phyloP scores from a whole-genome alignment of 805 yeast genomes.

The Ogataea dorogensis region DNA sequence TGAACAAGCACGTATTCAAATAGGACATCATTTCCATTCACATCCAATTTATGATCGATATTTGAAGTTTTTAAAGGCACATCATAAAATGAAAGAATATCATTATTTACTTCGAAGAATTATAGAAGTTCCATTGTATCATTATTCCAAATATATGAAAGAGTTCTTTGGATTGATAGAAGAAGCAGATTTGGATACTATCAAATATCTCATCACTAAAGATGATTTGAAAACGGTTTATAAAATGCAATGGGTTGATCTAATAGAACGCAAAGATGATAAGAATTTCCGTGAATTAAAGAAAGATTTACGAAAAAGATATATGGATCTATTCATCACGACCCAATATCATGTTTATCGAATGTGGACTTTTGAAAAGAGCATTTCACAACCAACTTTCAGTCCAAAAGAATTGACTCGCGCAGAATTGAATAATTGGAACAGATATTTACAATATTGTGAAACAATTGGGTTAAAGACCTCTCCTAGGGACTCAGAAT shows the following conservation, averaged over 20 bases:
- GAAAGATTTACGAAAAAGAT: conserved; percentile 43
- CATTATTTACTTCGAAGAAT: conserved; percentile 45
- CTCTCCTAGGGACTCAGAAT: conserved; percentile 22
- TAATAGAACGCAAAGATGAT: conserved; percentile 19
- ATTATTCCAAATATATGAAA: conserved; percentile 47
- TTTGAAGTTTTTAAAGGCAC: conserved; percentile 39
- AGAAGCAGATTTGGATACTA: conserved; percentile 28
- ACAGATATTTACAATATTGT: conserved; percentile 51
- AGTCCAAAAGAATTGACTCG: conserved; percentile 36
- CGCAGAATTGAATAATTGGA: conserved; percentile 57
- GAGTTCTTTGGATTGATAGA: conserved; percentile 37
- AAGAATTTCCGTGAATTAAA: conserved; percentile 30
- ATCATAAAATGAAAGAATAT: conserved; percentile 32
- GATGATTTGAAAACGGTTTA: conserved; percentile 23
- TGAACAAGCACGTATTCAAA: conserved; percentile 45
- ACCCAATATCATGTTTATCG: conserved; percentile 54
- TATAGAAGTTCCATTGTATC: conserved; percentile 56
- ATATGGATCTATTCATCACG: conserved; percentile 52
- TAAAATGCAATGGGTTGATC: conserved; percentile 25
- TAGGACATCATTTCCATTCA: conserved; percentile 54
- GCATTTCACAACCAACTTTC: conserved; percentile 38
- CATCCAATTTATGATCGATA: conserved; percentile 52
- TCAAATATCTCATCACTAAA: conserved; percentile 25
- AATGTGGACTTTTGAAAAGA: conserved; percentile 48
- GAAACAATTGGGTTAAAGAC: conserved; percentile 37